Evolutionary conservation across 768 basidiomycete species (phyloP), one percentile per base, ranked within the genome.

Genomic region (Suillus luteus): DNA sequence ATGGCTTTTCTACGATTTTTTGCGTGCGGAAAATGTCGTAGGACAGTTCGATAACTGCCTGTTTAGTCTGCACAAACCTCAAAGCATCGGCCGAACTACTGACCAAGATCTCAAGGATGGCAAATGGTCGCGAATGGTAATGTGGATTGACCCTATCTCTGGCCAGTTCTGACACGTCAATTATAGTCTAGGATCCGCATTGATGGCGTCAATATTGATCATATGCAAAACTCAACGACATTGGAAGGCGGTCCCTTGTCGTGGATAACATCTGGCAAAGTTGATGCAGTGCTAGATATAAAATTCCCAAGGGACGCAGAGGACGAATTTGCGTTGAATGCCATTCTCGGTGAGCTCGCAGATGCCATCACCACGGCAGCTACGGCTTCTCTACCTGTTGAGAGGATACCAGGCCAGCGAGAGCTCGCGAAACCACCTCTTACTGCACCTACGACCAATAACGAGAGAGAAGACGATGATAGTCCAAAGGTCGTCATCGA

Each of bases 21-120:
- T 99, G 64, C 74, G 72, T 57, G 96, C 97, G 0, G 96, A 98
- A 72, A 93, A 91, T 67, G 91, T 99, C 48, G 96, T 97, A 10
- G 97, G 97, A 5, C 97, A 99, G 74, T 93, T 95, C 66, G 97
- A 99, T 74, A 98, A 98, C 72, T 99, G 97, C 70, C 73, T 99
- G 22, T 97, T 97, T 79, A 98, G 96, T 73, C 73, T 99, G 66
- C 97, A 99, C 71, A 91, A 89, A 71, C 96, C 96, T 7, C 96
- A 98, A 78, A 96, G 93, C 73, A 93, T 99, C 59, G 94, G 96
- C 1, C 82, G 93, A 65, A 95, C 93, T 5, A 93, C 88, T 55
- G 90, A 93, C 71, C 91, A 87, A 70, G 95, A 96, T 65, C 72
- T 92, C 38, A 86, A 89, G 72, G 90, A 95, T 71, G 88, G 88